Evolutionary conservation across 495 filamentous ascomycete genomes (phyloP).

Genomic region (Penicillium daleae): DNA sequence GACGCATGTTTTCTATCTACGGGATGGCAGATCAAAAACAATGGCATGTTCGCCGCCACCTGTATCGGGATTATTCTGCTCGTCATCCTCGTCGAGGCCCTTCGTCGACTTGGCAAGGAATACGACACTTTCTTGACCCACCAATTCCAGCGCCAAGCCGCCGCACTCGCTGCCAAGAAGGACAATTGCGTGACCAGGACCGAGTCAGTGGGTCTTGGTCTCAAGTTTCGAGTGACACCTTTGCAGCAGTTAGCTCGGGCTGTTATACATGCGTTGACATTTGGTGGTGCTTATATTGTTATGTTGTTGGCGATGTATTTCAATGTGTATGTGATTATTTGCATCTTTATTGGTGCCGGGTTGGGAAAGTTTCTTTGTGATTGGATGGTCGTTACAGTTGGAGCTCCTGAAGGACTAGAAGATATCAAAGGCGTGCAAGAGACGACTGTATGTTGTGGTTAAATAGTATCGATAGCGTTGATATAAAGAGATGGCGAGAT

Average conservation of each 20-base stretch:
- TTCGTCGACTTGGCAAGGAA: slow-evolving; percentile 57
- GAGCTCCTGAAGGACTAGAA: not conserved
- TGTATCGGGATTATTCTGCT: slow-evolving; percentile 69
- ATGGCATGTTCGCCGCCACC: slow-evolving; percentile 62
- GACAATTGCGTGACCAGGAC: slow-evolving; percentile 9
- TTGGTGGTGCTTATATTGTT: slow-evolving; percentile 66
- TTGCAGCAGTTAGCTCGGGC: slow-evolving; percentile 62
- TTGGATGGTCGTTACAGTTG: slow-evolving; percentile 43
- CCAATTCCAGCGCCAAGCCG: slow-evolving; percentile 40
- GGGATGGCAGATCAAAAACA: slow-evolving; percentile 63
- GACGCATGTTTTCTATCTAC: slow-evolving; percentile 67
- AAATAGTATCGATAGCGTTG: slow-evolving; percentile 1
- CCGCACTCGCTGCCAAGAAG: slow-evolving; percentile 25
- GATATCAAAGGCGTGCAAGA: slow-evolving; percentile 21
- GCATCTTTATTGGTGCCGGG: slow-evolving; percentile 62
- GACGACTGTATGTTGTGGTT: slow-evolving; percentile 35
- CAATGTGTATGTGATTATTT: slow-evolving; percentile 64
- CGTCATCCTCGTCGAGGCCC: slow-evolving; percentile 61
- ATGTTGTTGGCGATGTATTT: slow-evolving; percentile 68
- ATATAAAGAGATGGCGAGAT: not conserved
- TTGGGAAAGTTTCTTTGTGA: slow-evolving; percentile 59
- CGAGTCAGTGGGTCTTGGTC: slow-evolving; percentile 8
- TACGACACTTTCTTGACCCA: slow-evolving; percentile 61
- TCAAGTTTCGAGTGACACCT: slow-evolving; percentile 48
- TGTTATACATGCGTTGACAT: slow-evolving; percentile 62